Conservation (phyloP, 2,329 filamentous ascomycete genomes). For the Plenodomus lindquistii region DNA sequence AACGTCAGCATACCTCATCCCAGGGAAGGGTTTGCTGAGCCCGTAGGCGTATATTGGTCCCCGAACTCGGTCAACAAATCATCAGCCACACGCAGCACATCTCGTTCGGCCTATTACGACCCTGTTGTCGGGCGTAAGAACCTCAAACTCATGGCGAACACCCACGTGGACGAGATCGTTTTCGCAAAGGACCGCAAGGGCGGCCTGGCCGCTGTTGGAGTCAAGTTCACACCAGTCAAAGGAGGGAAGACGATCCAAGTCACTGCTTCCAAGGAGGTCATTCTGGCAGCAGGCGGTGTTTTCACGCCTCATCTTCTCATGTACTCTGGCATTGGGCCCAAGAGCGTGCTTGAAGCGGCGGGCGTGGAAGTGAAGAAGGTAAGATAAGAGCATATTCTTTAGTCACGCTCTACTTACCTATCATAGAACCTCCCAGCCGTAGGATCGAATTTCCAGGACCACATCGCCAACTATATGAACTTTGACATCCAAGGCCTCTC, state of each 20-base stretch:
- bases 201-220: slow-evolving; percentile 5
- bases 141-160: slow-evolving; percentile 10
- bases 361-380: slow-evolving; percentile 14
- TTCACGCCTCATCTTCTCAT: slow-evolving; percentile 58
- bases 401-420: neutral
- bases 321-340: slow-evolving; percentile 25
- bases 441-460: slow-evolving; percentile 27
- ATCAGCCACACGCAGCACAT: slow-evolving; percentile 8
- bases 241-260: slow-evolving; percentile 16
- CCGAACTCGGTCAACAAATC: slow-evolving; percentile 18
- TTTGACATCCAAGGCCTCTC: slow-evolving; percentile 12
- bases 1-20: slow-evolving; percentile 6
- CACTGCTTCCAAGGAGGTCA: slow-evolving; percentile 53
- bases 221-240: slow-evolving; percentile 8
- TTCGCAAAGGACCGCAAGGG: slow-evolving; percentile 4
- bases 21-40: slow-evolving; percentile 12
- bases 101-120: slow-evolving; percentile 17
- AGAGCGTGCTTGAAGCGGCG: slow-evolving; percentile 19
- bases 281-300: slow-evolving; percentile 61
- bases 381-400: neutral
- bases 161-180: slow-evolving; percentile 8
- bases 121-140: slow-evolving; percentile 12
- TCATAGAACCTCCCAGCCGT: slow-evolving; percentile 18
- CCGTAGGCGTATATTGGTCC: slow-evolving; percentile 33
- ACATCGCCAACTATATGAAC: slow-evolving; percentile 12